These are phyloP conservation scores for Phyllosticta citriasiana DNA, from an alignment of 2,329 filamentous ascomycete species.

Conservation along the genomic window DNA sequence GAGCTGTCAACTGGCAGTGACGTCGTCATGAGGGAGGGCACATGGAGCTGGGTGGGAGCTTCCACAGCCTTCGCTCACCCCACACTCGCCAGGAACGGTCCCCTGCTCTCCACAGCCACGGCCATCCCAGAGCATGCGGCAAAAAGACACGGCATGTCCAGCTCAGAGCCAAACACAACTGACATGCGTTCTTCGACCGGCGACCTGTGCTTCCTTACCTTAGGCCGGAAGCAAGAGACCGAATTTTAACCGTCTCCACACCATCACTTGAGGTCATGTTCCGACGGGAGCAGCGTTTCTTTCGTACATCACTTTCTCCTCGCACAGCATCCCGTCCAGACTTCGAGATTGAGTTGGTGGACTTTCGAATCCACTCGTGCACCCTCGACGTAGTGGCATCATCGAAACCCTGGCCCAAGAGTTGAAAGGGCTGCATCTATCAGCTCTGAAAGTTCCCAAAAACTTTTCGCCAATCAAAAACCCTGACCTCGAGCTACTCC, in stretches of 20 bases:
- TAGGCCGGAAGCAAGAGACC: too few relatives aligned
- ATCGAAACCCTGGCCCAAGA: too few relatives aligned
- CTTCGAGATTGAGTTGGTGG: too few relatives aligned
- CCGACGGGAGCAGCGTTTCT: too few relatives aligned
- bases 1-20: background rate
- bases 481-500: background rate
- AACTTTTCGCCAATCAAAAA: background rate
- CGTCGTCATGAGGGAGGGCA: background rate
- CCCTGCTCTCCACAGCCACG: background rate
- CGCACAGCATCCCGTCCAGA: too few relatives aligned
- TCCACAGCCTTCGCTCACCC: background rate
- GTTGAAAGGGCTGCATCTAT: background rate
- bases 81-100: background rate
- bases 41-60: background rate
- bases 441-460: background rate
- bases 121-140: background rate
- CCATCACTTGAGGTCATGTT: too few relatives aligned
- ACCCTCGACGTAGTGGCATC: too few relatives aligned
- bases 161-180: background rate
- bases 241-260: too few relatives aligned
- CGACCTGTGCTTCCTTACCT: too few relatives aligned
- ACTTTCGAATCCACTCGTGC: too few relatives aligned
- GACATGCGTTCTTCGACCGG: too few relatives aligned
- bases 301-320: too few relatives aligned
- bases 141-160: background rate